Evolutionary conservation across 352 stramenopile genomes (phyloP).

Genomic region (Globisporangium heterothallicum): DNA sequence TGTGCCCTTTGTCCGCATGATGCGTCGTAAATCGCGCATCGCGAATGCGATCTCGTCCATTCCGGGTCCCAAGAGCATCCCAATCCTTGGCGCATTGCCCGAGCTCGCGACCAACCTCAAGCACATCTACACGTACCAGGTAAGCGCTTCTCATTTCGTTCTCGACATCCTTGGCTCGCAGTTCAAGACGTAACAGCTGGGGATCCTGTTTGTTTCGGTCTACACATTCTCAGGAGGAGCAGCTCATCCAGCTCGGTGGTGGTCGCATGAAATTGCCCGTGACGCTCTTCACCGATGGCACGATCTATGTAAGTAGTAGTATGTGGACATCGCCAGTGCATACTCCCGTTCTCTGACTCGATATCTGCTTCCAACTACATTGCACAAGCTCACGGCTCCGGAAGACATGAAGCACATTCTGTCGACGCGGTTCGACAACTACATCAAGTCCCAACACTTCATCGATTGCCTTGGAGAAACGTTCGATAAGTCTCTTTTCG

Average conservation of each 20-base stretch:
- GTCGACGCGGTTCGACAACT: slow-evolving; percentile 18
- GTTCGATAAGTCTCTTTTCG: slow-evolving; percentile 9
- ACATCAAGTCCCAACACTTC: slow-evolving; percentile 16
- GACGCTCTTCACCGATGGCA: not conserved
- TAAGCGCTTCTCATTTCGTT: too few relatives aligned
- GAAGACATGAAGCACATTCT: slow-evolving; percentile 19
- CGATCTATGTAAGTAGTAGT: not conserved
- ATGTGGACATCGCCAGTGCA: not conserved
- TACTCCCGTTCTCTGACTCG: not conserved
- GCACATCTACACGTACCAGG: not conserved
- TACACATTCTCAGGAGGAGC: not conserved
- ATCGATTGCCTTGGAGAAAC: slow-evolving; percentile 8
- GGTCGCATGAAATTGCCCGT: not conserved
- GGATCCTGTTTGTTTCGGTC: not conserved
- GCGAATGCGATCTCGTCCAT: not conserved
- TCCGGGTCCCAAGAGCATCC: not conserved
- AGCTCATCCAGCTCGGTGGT: not conserved
- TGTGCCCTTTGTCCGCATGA: not conserved
- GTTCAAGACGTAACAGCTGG: not conserved
- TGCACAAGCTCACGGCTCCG: slow-evolving; percentile 4
- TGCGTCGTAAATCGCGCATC: not conserved
- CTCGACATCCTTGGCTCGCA: not conserved
- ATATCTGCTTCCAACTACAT: not conserved
- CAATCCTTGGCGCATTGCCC: not conserved
- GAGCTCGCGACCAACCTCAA: not conserved